Evolutionary conservation across 2,329 filamentous ascomycete species (phyloP), one percentile per base, ranked within the genome.

Genomic region (Celoporthe dispersa): DNA sequence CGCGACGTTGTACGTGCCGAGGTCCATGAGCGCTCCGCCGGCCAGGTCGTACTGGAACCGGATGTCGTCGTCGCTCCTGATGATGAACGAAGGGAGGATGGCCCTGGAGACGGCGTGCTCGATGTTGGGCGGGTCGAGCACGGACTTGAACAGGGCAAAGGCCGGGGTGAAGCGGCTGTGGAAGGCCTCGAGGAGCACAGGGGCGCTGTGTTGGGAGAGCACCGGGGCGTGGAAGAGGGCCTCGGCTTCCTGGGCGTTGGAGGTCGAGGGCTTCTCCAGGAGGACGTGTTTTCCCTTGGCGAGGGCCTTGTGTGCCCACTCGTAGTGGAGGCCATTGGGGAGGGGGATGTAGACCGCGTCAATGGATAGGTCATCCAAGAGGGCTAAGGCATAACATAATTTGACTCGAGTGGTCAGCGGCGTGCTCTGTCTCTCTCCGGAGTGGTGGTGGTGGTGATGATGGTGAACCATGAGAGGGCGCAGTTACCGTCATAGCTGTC

Each of bases 221-320:
- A 80, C 70, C 0, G 80, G 79, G 28, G 78, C 77, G 39, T 74
- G 77, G 74, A 87, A 87, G 22, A 88, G 79, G 0, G 73, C 72
- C 25, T 76, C 74, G 2, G 84, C 85, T 74, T 88, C 84, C 0
- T 64, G 69, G 3, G 78, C 75, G 73, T 86, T 87, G 35, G 80
- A 80, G n/a, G 79, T 80, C 0, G 81, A 80, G 0, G 86, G 86
- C 75, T 88, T 88, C 75, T 88, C 86, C 2, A 88, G 76, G 0
- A 88, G 80, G 28, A 89, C 85, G 73, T 88, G 85, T 72, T 88
- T 88, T 4, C 84, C 84, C 3, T 81, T 82, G 31, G 77, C 74
- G 31, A 88, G 77, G 3, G 84, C 81, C 66, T 82, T 81, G 22
- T 84, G 73, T 11, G 85, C 80, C 83, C 84, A 88, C 74, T 85